Conservation (phyloP, 2,329 filamentous ascomycete species). For the Exophiala viscosa region DNA sequence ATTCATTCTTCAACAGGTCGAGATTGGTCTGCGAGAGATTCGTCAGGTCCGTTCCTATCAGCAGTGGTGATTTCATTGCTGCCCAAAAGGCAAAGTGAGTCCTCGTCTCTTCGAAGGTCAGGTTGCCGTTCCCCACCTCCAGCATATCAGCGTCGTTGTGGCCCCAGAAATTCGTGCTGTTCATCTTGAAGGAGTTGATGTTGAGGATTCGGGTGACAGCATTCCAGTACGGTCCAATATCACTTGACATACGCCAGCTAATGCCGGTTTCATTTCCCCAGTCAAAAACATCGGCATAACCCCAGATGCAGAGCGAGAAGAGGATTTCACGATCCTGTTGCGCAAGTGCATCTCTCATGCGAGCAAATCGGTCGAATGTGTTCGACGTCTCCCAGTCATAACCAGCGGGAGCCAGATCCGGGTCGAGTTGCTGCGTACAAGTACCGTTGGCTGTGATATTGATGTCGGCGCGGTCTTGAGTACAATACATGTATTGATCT, state of each 20-base stretch:
- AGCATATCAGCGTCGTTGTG: slow-evolving; percentile 1
- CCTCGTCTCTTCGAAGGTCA: background rate
- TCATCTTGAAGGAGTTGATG: slow-evolving; percentile 1
- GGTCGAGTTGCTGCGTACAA: background rate
- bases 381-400: background rate
- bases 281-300: background rate
- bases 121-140: background rate
- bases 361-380: background rate
- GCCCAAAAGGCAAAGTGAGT: background rate
- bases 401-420: background rate
- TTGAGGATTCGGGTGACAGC: background rate
- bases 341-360: background rate
- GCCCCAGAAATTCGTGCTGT: background rate
- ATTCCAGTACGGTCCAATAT: background rate
- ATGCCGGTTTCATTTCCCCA: background rate
- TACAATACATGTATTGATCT: background rate
- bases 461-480: background rate
- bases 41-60: background rate
- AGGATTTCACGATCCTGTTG: background rate
- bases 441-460: background rate
- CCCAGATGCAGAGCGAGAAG: background rate
- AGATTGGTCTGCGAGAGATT: background rate
- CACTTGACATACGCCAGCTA: background rate
- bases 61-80: background rate
- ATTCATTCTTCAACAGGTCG: background rate